Evolutionary conservation across 2,329 filamentous ascomycete genomes (phyloP), one percentile per base, ranked within the genome.

Genomic region (Pseudogymnoascus sp.): DNA sequence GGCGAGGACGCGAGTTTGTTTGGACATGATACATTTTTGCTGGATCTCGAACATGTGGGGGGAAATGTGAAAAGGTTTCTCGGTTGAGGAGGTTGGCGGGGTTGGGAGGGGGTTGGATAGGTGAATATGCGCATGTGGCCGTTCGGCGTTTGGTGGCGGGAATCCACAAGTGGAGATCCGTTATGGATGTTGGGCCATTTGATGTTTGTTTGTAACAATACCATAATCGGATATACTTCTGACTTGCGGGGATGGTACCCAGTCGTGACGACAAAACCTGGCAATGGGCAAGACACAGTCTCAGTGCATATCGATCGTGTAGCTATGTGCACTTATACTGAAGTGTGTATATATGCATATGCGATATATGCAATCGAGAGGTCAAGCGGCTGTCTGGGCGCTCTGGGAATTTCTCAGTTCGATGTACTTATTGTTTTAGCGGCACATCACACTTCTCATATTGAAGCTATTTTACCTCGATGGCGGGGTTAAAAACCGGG

Each of bases 1-100:
- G 95, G 93, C 35, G 91, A 97, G 77, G 92, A 97, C 77, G 85
- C 95, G 76, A 96, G 92, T 71, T 77, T 96, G 70, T 99, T 99
- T 74, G 95, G 95, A 0, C 95, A 99, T 72, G 95, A 99, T 73
- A 97, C 93, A 0, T 99, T 99, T 74, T 76, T 99, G 71, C 78
- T 99, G 46, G 95, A 99, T 76, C 77, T 97, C 64, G 87, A 96
- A 77, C 89, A 96, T 69, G 91, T 99, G 60, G 95, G 95, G 3
- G 92, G 91, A 0, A 90, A 87, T 60, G 78, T 99, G 56, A 87
- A 86, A 70, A 83, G 83, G 69, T 99, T 99, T 75, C 75, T 99
- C 69, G 83, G 82, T 33, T 56, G 29, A 56, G 6, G 29, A 35
- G 29, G 29, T 35, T 33, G 50, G 33, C 11, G 33, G 33, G 33